phyloP scores from a whole-genome alignment of 352 stramenopile genomes.

The Phytophthora capsici region DNA sequence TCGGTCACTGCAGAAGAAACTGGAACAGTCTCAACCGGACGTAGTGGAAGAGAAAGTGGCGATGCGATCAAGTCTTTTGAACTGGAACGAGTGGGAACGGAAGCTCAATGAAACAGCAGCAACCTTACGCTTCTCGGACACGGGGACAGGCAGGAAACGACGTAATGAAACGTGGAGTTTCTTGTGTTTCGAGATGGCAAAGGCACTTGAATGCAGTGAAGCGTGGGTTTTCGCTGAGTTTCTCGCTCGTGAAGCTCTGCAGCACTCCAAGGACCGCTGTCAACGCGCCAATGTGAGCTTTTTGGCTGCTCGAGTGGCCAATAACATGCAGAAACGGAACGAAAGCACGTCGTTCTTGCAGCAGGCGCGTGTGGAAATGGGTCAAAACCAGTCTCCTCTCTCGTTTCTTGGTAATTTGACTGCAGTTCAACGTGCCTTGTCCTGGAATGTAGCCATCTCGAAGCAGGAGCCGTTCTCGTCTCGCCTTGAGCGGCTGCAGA shows the following conservation, averaged over 20 bases:
- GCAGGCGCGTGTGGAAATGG: conserved; percentile 38
- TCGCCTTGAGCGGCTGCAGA: conserved; percentile 51
- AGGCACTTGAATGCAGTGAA: conserved; percentile 43
- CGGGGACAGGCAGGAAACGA: conserved; percentile 13
- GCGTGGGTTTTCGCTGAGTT: conserved; percentile 42
- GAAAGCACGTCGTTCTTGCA: conserved; percentile 36
- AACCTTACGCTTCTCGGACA: conserved; percentile 9
- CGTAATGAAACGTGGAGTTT: conserved; percentile 52
- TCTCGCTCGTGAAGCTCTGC: conserved; percentile 30
- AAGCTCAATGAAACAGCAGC: conserved; percentile 23
- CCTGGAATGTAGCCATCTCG: conserved; percentile 35
- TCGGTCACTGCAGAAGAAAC: conserved; percentile 23
- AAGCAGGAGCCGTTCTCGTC: conserved; percentile 47
- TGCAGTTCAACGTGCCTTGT: conserved; percentile 47
- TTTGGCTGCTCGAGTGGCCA: conserved; percentile 29
- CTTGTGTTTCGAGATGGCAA: conserved; percentile 47
- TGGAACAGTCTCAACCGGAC: conserved; percentile 5
- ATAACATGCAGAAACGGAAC: conserved; percentile 26
- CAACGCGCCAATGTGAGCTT: conserved; percentile 39
- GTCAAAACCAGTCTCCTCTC: not conserved
- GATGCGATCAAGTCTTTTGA: conserved; percentile 21
- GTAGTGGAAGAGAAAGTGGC: conserved; percentile 11
- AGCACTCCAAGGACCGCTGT: conserved; percentile 32
- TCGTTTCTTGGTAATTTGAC: conserved; percentile 35
- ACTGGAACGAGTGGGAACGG: conserved; percentile 42